Evolutionary conservation across 2,329 filamentous ascomycete genomes (phyloP), one percentile per base, ranked within the genome.

Genomic region (Mycogone perniciosa): DNA sequence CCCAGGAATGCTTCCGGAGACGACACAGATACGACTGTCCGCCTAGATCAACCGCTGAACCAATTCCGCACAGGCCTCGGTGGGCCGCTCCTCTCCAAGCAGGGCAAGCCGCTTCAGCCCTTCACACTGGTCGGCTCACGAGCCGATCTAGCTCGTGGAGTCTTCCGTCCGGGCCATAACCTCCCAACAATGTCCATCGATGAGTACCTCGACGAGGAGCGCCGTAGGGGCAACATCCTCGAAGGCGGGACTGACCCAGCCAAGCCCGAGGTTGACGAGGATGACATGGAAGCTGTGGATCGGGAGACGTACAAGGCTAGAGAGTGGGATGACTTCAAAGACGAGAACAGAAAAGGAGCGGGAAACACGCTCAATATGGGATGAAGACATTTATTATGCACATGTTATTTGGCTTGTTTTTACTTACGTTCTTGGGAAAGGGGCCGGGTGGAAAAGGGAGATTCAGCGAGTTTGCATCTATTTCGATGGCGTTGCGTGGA

Each of bases 121-220:
- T 97, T 99, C 63, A 96, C 90, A 1, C 76, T 99, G 26, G 76
- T 95, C 4, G 85, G 86, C 53, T 85, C 78, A 57, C 80, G 93
- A 35, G 82, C 89, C 55, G 84, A 89, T 54, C 69, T 96, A 53
- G 81, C 84, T 54, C 77, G 84, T 52, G 86, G 86, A 3, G 92
- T 99, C 0, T 99, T 99, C 69, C 80, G 88, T 50, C 82, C 89
- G 0, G 89, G 93, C 6, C 93, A 99, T 66, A 96, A 89, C 69
- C 72, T 99, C 52, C 93, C 93, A 1, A 97, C 93, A 3, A 97
- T 99, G 93, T 88, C 83, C 1, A 96, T 99, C 55, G 93, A 99
- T 60, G 93, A 99, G 71, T 99, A 97, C 64, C 75, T 99, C 11
- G 93, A 95, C 47, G 92, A 97, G 68, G 93, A 97, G 72, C 80